These are phyloP conservation scores for Ophiostoma novo-ulmi DNA, from an alignment of 2,329 filamentous ascomycete genomes.

Conservation along the genomic window DNA sequence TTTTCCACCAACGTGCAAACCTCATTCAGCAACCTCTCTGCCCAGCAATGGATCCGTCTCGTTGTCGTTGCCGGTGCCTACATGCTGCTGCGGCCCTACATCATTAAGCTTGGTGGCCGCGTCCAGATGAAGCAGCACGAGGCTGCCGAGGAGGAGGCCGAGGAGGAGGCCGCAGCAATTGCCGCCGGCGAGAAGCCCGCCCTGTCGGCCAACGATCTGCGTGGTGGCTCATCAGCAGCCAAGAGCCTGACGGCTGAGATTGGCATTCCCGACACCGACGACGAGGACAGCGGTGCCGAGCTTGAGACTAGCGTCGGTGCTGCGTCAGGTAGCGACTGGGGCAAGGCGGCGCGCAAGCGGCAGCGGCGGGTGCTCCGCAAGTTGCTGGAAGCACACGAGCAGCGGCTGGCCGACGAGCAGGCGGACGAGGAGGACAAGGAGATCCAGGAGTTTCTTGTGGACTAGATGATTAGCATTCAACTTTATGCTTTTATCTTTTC, in stretches of 20 bases:
- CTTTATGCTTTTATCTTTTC: not conserved
- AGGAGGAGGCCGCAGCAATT: slow-evolving; percentile 39
- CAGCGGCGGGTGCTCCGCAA: slow-evolving; percentile 64
- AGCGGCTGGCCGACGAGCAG: slow-evolving; percentile 48
- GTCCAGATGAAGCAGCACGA: slow-evolving; percentile 61
- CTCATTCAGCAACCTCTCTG: slow-evolving; percentile 48
- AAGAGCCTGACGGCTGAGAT: slow-evolving; percentile 40
- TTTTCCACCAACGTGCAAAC: slow-evolving; percentile 46
- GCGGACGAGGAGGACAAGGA: slow-evolving; percentile 69
- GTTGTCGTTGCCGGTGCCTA: slow-evolving; percentile 68
- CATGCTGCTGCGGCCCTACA: slow-evolving; percentile 65
- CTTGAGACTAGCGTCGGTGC: slow-evolving; percentile 31
- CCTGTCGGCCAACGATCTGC: slow-evolving; percentile 59
- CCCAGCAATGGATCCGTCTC: slow-evolving; percentile 60
- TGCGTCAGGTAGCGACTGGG: slow-evolving; percentile 51
- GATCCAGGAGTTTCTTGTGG: slow-evolving; percentile 64
- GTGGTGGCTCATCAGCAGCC: slow-evolving; percentile 38
- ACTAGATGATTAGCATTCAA: slow-evolving; percentile 34
- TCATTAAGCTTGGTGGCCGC: slow-evolving; percentile 62
- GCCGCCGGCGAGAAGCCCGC: slow-evolving; percentile 42
- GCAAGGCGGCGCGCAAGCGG: slow-evolving; percentile 63
- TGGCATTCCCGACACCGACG: slow-evolving; percentile 21
- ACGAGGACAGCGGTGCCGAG: slow-evolving; percentile 35
- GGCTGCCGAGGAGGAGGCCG: slow-evolving; percentile 50
- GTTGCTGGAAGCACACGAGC: slow-evolving; percentile 58